Evolutionary conservation across 2,329 filamentous ascomycete species (phyloP), one percentile per base, ranked within the genome.

Genomic region (Ascosphaera aggregata): DNA sequence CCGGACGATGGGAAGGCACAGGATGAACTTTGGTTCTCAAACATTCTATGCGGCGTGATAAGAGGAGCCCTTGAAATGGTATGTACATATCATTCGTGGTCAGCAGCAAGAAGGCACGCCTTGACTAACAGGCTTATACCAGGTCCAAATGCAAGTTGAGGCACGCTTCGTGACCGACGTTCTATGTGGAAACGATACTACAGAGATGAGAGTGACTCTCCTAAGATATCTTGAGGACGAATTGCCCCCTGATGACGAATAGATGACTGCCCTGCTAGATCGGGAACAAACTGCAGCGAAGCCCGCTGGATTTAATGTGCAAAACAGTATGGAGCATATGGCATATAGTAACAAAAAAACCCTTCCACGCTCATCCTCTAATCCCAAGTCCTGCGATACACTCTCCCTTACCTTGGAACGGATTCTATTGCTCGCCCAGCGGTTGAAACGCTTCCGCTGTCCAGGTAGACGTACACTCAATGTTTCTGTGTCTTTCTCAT

Each of bases 11-110:
- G 85, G 39, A 71, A 84, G 45, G 82, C 89, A 2, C 89, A 98
- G 58, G 85, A 94, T 51, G 86, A 95, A 61, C 64, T 98, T 31
- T 98, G 89, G 89, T 98, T 91, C 58, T 94, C 84, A 3, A 98
- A 95, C 58, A 91, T 98, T 41, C 69, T 95, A 34, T 94, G 89
- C 49, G 89, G 89, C 34, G 80, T 98, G 34, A 63, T 98, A 43
- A 69, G 89, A 48, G 89, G 89, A 11, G 77, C 86, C 1, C 59
- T 98, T 42, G 89, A 98, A 58, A 98, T 98, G 89, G 86, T 95
- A 52, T 47, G 61, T 51, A 30, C 22, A 18, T 16, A 11, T 37
- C 18, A 39, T 41, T 37, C 40, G 43, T 38, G 34, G 38, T 34
- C 27, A 27, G 36, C 41, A 32, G n/a, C 40, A 18, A 30, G 32